Evolutionary conservation across 352 stramenopile genomes (phyloP), one percentile per base, ranked within the genome.

Genomic region (Globisporangium rhizosaccharum): DNA sequence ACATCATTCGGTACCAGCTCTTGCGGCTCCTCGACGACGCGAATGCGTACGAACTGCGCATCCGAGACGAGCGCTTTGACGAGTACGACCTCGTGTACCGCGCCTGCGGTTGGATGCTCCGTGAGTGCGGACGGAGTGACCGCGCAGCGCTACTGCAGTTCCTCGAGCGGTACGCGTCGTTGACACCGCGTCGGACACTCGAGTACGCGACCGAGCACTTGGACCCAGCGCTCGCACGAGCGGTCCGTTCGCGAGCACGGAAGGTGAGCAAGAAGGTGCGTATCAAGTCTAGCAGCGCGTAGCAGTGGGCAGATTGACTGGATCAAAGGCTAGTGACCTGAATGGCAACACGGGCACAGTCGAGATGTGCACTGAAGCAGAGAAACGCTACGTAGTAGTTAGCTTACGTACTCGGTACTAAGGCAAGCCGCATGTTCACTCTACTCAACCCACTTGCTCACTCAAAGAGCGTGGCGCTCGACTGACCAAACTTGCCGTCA

Each of bases 401-500:
- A 4, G 30, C 30, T 36, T 9, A 2, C 30, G 9, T 5, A 36
- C 30, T 4, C 30, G 9, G 30, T 5, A 36, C 30, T 5, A 36
- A 36, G 30, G 30, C 30, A 9, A 36, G 30, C 18, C n/a, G 26
- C 44, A 3, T 49, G 18, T 15, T 65, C 17, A 25, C 33, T 8
- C 23, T 57, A 23, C 51, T 41, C 15, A 18, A 18, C 12, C 10
- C 25, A 3, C 5, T 48, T 15, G 2, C 6, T 47, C 14, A n/a
- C 1, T 60, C 53, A 52, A 93, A 88, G 62, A 91, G 66, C 45
- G 73, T 63, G 20, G 76, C 67, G 55, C 72, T 86, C 4, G 79
- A 87, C 18, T 76, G 51, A 47, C 87, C 87, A 60, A 93, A 94
- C 57, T 89, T 92, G 55, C 83, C 85, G 59, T 90, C 79, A 37